A percentile compares a stretch with the other conserved stretches of the same genome.
Evolutionary conservation across 768 basidiomycete species (phyloP).

Genomic region (Podaxis mareebaensis): DNA sequence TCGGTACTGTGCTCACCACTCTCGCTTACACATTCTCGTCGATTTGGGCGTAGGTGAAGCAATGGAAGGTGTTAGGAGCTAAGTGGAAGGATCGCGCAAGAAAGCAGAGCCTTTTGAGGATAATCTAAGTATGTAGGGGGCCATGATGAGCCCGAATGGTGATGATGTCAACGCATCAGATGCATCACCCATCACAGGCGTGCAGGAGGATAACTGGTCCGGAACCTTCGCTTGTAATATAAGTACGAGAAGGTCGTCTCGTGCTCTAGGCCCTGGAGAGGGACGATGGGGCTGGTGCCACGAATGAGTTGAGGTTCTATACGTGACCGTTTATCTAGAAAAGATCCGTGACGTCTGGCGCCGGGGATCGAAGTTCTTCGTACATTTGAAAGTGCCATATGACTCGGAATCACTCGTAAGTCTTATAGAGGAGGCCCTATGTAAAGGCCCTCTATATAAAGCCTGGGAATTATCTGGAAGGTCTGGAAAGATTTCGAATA

Average conservation of each 20-base stretch:
- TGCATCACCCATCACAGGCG: background rate
- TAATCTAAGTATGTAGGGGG: background rate
- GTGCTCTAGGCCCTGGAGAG: background rate
- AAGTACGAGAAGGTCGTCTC: background rate
- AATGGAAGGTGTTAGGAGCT: background rate
- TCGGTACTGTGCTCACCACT: conserved; percentile 26
- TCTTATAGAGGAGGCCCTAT: background rate
- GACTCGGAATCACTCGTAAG: background rate
- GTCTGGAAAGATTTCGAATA: too few species aligned
- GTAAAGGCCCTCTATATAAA: too few species aligned
- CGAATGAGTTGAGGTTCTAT: background rate
- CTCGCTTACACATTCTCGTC: conserved; percentile 54
- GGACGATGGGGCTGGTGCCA: background rate
- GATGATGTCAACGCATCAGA: conserved; percentile 3
- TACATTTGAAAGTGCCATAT: background rate
- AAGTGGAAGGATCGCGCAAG: background rate
- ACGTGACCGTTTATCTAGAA: background rate
- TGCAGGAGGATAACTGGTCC: background rate
- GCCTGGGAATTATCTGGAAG: too few species aligned
- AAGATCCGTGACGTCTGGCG: background rate
- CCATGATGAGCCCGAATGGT: background rate
- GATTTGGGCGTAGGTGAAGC: background rate
- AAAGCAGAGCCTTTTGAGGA: conserved; percentile 4
- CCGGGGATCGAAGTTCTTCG: background rate
- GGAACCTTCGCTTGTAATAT: background rate